Evolutionary conservation across 306 rosid species (phyloP).

Genomic region (Gillenia trifoliata): DNA sequence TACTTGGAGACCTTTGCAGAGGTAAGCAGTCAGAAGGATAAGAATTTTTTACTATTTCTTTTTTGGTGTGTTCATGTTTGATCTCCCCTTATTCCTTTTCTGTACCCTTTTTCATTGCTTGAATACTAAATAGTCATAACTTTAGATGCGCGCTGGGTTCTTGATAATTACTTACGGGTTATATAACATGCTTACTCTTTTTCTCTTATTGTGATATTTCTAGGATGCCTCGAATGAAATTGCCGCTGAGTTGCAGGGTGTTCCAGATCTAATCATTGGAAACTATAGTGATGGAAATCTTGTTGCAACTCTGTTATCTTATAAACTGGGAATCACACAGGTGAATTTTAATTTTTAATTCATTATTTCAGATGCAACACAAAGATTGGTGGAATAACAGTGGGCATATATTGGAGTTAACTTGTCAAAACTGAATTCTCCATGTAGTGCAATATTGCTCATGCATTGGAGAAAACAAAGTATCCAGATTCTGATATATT

Average conservation of each 20-base stretch:
- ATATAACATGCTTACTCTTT: not conserved
- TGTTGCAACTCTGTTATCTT: conserved; percentile 40
- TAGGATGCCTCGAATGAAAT: conserved; percentile 35
- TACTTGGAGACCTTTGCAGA: conserved; percentile 13
- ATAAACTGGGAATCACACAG: conserved; percentile 37
- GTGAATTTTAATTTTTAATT: not conserved
- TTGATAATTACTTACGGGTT: not conserved
- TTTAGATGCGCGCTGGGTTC: not conserved
- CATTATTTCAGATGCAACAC: not conserved
- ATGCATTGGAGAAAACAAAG: conserved; percentile 41
- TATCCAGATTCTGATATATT: conserved; percentile 83
- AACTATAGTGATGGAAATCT: conserved; percentile 50
- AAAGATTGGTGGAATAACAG: not conserved
- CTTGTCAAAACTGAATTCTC: not conserved
- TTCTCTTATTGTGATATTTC: not conserved
- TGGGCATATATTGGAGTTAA: not conserved
- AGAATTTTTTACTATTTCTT: not conserved
- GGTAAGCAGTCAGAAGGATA: not conserved
- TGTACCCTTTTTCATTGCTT: not conserved
- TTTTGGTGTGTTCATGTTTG: not conserved
- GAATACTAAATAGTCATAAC: not conserved
- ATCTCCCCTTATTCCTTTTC: not conserved
- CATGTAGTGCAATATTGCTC: conserved; percentile 7
- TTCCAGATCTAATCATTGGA: conserved; percentile 41
- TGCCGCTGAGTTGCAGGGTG: conserved; percentile 38